Conservation (phyloP, 495 filamentous ascomycete genomes). For the Achaetomiella virescens region DNA sequence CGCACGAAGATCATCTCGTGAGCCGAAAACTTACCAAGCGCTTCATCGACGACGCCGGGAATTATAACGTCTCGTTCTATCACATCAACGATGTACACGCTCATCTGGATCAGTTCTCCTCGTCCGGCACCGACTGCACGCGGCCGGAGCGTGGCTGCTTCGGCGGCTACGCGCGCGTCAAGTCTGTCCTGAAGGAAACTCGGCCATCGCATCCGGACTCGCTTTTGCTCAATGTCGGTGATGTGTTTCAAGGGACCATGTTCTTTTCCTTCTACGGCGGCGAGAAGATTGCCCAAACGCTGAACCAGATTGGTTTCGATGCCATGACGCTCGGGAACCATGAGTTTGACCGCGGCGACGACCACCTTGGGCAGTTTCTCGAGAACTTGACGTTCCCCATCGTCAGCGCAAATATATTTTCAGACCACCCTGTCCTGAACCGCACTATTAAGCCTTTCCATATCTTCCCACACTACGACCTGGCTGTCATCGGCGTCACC, state of each 20-base stretch:
- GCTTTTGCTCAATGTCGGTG: constrained; percentile 50
- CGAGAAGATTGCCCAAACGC: constrained; percentile 56
- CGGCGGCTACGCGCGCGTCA: constrained; percentile 54
- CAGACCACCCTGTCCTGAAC: constrained; percentile 45
- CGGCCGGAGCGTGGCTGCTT: constrained; percentile 46
- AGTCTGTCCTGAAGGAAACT: constrained; percentile 44
- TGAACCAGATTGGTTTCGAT: constrained; percentile 54
- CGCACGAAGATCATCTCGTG: constrained; percentile 33
- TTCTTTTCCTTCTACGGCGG: constrained; percentile 54
- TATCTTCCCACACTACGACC: constrained; percentile 47
- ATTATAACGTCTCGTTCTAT: constrained; percentile 57
- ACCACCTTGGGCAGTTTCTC: constrained; percentile 45
- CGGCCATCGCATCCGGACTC: constrained; percentile 48
- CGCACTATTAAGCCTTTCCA: constrained; percentile 51
- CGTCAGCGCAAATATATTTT: constrained; percentile 48
- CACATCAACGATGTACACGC: constrained; percentile 59
- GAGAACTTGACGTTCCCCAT: constrained; percentile 54
- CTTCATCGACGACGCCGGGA: constrained; percentile 43
- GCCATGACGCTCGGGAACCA: constrained; percentile 58
- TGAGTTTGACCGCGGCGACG: constrained; percentile 51
- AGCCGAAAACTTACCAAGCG: constrained; percentile 41
- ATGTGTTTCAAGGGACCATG: constrained; percentile 57
- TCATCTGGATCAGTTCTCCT: constrained; percentile 51
- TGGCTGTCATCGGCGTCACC: constrained; percentile 54
- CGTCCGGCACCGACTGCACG: constrained; percentile 50